Percentiles rank a stretch among this genome's conserved stretches.
These are phyloP conservation scores for Mucor velutinosus DNA, from an alignment of 371 early-diverging fungal genomes.

Conservation along the genomic window DNA sequence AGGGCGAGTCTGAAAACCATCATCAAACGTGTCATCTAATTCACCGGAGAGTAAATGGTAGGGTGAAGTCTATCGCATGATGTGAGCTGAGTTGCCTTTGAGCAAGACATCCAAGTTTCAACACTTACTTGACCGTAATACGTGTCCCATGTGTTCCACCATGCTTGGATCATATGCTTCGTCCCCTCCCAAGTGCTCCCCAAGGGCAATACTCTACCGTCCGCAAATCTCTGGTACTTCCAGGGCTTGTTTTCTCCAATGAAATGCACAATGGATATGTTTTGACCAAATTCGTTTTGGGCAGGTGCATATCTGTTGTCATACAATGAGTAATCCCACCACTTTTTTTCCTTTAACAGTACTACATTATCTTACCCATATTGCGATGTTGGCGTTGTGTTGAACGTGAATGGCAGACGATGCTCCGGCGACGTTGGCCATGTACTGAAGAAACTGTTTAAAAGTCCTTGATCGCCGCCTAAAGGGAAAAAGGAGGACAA, in stretches of 20 bases:
- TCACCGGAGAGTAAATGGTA: slow-evolving; percentile 20
- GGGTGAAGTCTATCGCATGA: slow-evolving; percentile 19
- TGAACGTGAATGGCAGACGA: slow-evolving; percentile 89
- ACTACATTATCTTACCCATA: slow-evolving; percentile 65
- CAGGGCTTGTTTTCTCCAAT: slow-evolving; percentile 92
- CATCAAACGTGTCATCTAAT: slow-evolving; percentile 7
- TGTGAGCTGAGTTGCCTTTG: background rate
- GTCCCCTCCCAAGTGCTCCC: slow-evolving; percentile 52
- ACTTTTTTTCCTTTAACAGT: background rate
- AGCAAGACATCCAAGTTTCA: background rate
- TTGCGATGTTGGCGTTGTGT: slow-evolving; percentile 86
- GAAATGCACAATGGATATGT: slow-evolving; percentile 86
- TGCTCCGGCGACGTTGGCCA: slow-evolving; percentile 73
- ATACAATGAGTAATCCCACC: background rate
- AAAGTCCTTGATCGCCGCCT: slow-evolving; percentile 96
- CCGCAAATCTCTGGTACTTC: slow-evolving; percentile 70
- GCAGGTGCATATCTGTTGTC: slow-evolving; percentile 73
- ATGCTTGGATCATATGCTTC: slow-evolving; percentile 55
- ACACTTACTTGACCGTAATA: slow-evolving; percentile 50
- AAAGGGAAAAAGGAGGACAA: slow-evolving; percentile 1
- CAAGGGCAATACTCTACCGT: slow-evolving; percentile 56
- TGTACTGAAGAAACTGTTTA: slow-evolving; percentile 82
- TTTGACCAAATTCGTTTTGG: slow-evolving; percentile 60
- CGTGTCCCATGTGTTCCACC: slow-evolving; percentile 77
- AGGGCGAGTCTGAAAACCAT: slow-evolving; percentile 25